Conservation (phyloP, 2,329 filamentous ascomycete genomes). For the Aspergillus fructus region DNA sequence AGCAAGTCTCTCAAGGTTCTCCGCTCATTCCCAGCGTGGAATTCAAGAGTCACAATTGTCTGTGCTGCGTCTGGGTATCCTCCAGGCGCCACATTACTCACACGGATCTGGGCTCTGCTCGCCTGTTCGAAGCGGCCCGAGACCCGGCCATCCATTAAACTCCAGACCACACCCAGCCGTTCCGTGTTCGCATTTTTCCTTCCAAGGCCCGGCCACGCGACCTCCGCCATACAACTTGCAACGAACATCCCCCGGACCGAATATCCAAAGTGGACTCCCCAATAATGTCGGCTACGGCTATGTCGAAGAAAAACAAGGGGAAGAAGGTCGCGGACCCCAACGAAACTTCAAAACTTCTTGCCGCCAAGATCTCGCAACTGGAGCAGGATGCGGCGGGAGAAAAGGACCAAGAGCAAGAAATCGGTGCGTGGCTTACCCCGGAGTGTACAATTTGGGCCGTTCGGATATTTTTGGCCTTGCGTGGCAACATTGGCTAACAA, state of each 20-base stretch:
- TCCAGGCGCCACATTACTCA: neutral
- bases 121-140: conserved; percentile 11
- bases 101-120: neutral
- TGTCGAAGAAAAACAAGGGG: conserved; percentile 74
- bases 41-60: conserved; percentile 8
- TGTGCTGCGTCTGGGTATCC: neutral
- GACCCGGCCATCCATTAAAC: conserved; percentile 17
- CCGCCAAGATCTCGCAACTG: conserved; percentile 90
- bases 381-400: conserved; percentile 91
- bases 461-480: conserved; percentile 14
- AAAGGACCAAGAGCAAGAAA: conserved; percentile 93
- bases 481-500: conserved; percentile 10
- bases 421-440: conserved; percentile 62
- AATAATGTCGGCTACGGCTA: conserved; percentile 49
- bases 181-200: conserved; percentile 30
- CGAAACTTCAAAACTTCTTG: conserved; percentile 87
- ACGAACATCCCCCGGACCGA: conserved; percentile 25
- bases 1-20: conserved; percentile 25
- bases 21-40: conserved; percentile 19
- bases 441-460: conserved; percentile 2
- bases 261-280: conserved; percentile 13
- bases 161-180: conserved; percentile 15
- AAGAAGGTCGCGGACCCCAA: conserved; percentile 83
- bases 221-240: conserved; percentile 46
- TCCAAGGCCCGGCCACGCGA: conserved; percentile 45